Percentiles rank a stretch among this genome's conserved stretches.
phyloP scores from a whole-genome alignment of 139 green algal species.

The Tetratostichococcus sp. region DNA sequence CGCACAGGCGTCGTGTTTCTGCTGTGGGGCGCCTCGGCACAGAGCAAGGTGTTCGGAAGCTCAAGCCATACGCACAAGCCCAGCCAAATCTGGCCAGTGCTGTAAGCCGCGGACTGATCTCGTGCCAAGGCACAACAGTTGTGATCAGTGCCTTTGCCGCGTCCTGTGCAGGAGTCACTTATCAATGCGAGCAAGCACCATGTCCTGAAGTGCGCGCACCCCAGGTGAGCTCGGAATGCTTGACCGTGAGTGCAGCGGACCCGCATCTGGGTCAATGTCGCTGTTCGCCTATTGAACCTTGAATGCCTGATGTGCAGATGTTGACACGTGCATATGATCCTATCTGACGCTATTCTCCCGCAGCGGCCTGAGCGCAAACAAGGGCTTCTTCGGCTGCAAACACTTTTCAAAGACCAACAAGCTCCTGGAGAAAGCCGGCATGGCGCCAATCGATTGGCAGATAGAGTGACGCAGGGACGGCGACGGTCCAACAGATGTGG shows the following conservation, averaged over 20 bases:
- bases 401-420: constrained; percentile 82
- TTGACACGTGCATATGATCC: not conserved
- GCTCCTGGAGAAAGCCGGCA: constrained; percentile 53
- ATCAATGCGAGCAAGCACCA: constrained; percentile 58
- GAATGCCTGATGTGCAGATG: too few species aligned
- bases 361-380: constrained; percentile 8
- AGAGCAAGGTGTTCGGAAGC: constrained; percentile 30
- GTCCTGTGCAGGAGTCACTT: constrained; percentile 36
- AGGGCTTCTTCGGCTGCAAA: constrained; percentile 86
- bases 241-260: constrained; percentile 23
- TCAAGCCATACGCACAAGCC: too few species aligned
- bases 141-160: too few species aligned
- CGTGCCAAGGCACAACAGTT: too few species aligned
- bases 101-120: too few species aligned
- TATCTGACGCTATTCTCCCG: not conserved
- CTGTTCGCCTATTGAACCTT: too few species aligned
- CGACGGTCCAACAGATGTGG: too few species aligned
- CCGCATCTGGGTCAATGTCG: too few species aligned
- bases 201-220: constrained; percentile 68
- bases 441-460: constrained; percentile 79
- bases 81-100: too few species aligned
- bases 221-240: constrained; percentile 62
- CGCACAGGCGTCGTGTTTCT: constrained; percentile 81
- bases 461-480: constrained; percentile 21
- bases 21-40: constrained; percentile 82